Conservation (phyloP, 2,329 filamentous ascomycete species). For the Pestalotiopsis fici region DNA sequence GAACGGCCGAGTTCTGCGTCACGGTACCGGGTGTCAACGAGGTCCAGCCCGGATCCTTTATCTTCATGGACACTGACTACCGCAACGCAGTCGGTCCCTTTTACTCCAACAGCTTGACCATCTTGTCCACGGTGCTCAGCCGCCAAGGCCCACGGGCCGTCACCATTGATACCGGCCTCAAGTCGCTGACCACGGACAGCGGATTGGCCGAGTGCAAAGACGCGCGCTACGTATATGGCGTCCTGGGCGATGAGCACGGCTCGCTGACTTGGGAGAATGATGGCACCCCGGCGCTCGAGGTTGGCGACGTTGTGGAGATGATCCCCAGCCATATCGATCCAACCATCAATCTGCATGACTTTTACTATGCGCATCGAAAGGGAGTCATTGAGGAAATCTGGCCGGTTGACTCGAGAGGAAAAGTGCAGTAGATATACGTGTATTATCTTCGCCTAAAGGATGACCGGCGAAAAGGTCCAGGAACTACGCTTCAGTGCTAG, state of each 20-base stretch:
- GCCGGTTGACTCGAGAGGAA: conserved; percentile 50
- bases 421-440: conserved; percentile 45
- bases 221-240: conserved; percentile 40
- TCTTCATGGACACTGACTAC: conserved; percentile 61
- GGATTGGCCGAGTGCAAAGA: conserved; percentile 50
- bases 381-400: conserved; percentile 53
- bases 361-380: conserved; percentile 49
- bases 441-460: not conserved
- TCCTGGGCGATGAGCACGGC: conserved; percentile 51
- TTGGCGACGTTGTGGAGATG: conserved; percentile 52
- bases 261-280: conserved; percentile 41
- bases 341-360: conserved; percentile 52
- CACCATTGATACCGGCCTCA: conserved; percentile 51
- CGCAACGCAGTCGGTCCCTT: conserved; percentile 50
- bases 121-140: conserved; percentile 50
- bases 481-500: not conserved
- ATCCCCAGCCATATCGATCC: conserved; percentile 56
- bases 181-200: conserved; percentile 52
- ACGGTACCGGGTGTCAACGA: conserved; percentile 52
- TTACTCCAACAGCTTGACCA: conserved; percentile 49
- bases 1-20: conserved; percentile 54
- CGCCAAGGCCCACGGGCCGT: conserved; percentile 42
- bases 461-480: not conserved
- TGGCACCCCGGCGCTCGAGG: conserved; percentile 29
- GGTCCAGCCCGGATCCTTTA: conserved; percentile 54